These are phyloP conservation scores for Pelargonium myrrhifolium DNA, from an alignment of 441 rosid species.

Conservation along the genomic window DNA sequence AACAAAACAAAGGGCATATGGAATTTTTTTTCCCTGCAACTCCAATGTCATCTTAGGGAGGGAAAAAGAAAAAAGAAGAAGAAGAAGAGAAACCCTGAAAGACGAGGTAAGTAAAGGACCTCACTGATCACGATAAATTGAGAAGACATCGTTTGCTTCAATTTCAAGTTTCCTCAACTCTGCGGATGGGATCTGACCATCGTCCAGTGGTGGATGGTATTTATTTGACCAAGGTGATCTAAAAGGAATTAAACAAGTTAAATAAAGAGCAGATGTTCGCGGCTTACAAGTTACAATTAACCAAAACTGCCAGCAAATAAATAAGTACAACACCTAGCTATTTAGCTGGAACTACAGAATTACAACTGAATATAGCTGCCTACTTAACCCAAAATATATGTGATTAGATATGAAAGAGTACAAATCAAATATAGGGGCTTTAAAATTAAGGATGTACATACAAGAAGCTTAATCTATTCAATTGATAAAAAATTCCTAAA, in stretches of 20 bases:
- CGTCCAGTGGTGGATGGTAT: slow-evolving; percentile 70
- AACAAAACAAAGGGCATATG: neutral
- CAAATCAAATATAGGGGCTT: neutral
- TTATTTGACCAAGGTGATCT: slow-evolving; percentile 96
- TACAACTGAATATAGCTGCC: neutral
- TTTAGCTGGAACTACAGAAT: neutral
- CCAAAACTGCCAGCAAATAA: neutral
- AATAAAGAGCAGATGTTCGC: neutral
- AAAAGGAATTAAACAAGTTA: slow-evolving; percentile 11
- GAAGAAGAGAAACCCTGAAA: slow-evolving; percentile 18
- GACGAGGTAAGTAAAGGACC: slow-evolving; percentile 83
- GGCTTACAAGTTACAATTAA: neutral
- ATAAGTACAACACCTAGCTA: neutral
- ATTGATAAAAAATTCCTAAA: neutral
- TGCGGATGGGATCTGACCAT: slow-evolving; percentile 65
- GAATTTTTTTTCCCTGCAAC: neutral
- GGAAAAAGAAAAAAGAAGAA: neutral
- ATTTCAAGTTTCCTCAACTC: slow-evolving; percentile 78
- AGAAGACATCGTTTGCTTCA: slow-evolving; percentile 82
- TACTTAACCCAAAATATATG: neutral
- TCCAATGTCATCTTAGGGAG: neutral
- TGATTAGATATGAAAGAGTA: neutral
- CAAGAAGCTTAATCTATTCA: too few relatives aligned
- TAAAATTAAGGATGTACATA: too few relatives aligned
- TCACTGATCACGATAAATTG: slow-evolving; percentile 97